Evolutionary conservation across 2,329 filamentous ascomycete species (phyloP).

Genomic region (Plenodomus tracheiphilus): DNA sequence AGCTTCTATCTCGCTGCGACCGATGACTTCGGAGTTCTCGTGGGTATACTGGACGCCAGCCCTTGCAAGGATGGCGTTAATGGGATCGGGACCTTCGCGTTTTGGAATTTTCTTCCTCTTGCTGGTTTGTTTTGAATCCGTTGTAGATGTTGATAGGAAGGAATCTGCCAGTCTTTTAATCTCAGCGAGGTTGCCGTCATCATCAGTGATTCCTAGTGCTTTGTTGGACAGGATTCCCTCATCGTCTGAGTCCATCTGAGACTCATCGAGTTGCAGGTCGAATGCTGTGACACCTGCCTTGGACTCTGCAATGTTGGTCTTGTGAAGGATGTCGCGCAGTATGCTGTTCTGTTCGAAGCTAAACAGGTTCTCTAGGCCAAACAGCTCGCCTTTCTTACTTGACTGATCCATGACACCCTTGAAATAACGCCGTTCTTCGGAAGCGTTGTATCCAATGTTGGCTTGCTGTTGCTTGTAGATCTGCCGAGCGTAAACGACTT

Average conservation of each 20-base stretch:
- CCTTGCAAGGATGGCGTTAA: constrained; percentile 84
- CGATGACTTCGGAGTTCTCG: constrained; percentile 93
- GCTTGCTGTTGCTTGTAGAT: constrained; percentile 99
- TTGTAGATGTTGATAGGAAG: constrained; percentile 27
- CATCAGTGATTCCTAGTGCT: constrained; percentile 29
- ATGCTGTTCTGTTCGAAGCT: constrained; percentile 78
- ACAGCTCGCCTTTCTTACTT: constrained; percentile 87
- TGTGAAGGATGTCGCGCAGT: constrained; percentile 94
- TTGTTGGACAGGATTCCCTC: constrained; percentile 35
- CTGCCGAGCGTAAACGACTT: constrained; percentile 94
- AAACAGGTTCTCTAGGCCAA: constrained; percentile 86
- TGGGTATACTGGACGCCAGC: constrained; percentile 95
- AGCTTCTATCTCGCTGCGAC: constrained; percentile 88
- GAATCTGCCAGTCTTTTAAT: constrained; percentile 55
- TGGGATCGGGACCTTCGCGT: constrained; percentile 65
- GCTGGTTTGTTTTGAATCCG: background rate
- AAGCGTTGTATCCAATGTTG: constrained; percentile 94
- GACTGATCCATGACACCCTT: constrained; percentile 86
- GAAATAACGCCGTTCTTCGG: constrained; percentile 91
- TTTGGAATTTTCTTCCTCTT: constrained; percentile 47
- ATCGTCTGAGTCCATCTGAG: constrained; percentile 32
- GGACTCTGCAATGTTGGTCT: constrained; percentile 94
- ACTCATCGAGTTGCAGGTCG: constrained; percentile 63
- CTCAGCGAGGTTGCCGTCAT: constrained; percentile 55
- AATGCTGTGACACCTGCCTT: constrained; percentile 79